Base-by-base conservation (phyloP, 2,329 filamentous ascomycete genomes). In the Fusarium sp. region DNA sequence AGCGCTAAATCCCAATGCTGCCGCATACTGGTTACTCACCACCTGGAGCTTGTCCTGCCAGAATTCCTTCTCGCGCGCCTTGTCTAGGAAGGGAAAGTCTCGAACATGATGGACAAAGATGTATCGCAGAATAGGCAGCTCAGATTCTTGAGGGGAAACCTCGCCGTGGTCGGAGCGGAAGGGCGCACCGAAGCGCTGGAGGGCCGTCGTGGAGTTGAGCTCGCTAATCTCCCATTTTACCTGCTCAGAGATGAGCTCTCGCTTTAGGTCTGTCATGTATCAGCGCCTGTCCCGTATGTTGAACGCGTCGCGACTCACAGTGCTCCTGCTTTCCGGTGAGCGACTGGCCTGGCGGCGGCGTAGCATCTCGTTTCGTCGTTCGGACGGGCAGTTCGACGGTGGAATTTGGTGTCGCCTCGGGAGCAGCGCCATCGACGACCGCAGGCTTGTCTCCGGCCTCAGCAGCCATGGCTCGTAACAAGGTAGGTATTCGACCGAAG, bases 21-120 rank as follows among this genome's bases (percentile, higher is more conserved):
- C 10, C 32, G 6, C 18, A 54, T 41, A 34, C 23, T 30, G 35
- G 64, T 65, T 50, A 92, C 93, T 77, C 85, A 97, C 94, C 81
- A 95, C 91, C 87, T 99, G 97, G 70, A 99, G 87, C 83, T 97
- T 98, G 82, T 98, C 95, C 85, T 99, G 97, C 97, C 97, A 99
- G 80, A 99, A 99, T 84, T 99, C 97, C 89, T 98, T 98, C 88
- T 99, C 97, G 80, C 91, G 93, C 25, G 97, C 97, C 87, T 97
- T 95, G 84, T 99, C 95, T 74, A 99, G 90, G 81, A 99, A 99
- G 1, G 97, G 97, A 79, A 99, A 99, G 79, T 98, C 97, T 80
- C 97, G 95, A 69, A 99, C 92, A 91, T 98, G 95, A 81, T 98
- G 93, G 64, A 98, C 97, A 81, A 99, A 99, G 80, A 99, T 98